Conservation (phyloP, 495 filamentous ascomycete genomes). For the Margaritispora aquatica region DNA sequence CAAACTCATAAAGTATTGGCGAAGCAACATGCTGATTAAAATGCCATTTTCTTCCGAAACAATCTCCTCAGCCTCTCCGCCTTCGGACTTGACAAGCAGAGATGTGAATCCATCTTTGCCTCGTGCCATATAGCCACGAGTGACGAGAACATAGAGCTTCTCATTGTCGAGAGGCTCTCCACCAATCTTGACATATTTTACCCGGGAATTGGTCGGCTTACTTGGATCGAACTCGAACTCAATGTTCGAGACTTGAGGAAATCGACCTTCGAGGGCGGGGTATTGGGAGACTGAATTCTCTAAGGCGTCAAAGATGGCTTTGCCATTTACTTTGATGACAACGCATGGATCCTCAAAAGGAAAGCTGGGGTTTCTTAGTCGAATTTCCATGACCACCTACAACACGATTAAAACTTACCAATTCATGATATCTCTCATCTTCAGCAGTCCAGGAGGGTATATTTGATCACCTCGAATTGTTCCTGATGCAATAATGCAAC, state of each 20-base stretch:
- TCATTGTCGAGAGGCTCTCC: background rate
- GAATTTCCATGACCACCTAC: too few relatives aligned
- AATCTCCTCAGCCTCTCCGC: background rate
- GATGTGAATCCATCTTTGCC: background rate
- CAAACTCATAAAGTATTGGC: background rate
- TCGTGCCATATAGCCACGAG: background rate
- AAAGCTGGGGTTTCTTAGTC: background rate
- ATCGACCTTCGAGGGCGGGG: background rate
- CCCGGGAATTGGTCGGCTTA: background rate
- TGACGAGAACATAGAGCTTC: background rate
- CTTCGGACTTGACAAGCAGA: background rate
- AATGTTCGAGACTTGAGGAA: background rate
- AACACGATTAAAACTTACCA: constrained; percentile 1
- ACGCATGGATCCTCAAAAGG: background rate
- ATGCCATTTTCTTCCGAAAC: constrained; percentile 1
- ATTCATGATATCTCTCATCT: background rate
- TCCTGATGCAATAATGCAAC: background rate
- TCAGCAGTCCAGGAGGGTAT: background rate
- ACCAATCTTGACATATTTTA: background rate
- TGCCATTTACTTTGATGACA: background rate
- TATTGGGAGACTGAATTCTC: background rate
- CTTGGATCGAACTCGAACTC: background rate
- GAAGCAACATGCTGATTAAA: background rate
- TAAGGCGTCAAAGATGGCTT: background rate
- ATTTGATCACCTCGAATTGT: background rate